These are phyloP conservation scores for Hypoxylon sp. DNA, from an alignment of 2,329 filamentous ascomycete species.

Conservation along the genomic window DNA sequence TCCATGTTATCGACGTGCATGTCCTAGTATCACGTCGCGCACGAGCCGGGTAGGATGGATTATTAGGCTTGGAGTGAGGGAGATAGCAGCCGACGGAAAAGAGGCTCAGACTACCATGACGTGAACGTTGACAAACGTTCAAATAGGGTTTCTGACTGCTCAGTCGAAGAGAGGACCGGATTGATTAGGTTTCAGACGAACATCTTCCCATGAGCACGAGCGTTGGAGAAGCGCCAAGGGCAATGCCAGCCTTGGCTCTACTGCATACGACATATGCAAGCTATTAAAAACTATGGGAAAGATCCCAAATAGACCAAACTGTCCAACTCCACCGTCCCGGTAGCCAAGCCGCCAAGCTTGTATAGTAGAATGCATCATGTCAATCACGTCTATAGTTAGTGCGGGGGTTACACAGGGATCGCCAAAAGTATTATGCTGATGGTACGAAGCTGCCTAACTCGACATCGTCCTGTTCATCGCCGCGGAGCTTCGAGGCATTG, in stretches of 20 bases:
- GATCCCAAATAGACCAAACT: background rate
- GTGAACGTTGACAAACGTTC: slow-evolving; percentile 23
- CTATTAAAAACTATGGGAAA: background rate
- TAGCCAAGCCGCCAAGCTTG: slow-evolving; percentile 23
- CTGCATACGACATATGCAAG: slow-evolving; percentile 1
- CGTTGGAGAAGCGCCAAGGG: slow-evolving; percentile 2
- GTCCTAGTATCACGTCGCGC: background rate
- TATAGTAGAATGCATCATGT: slow-evolving; percentile 28
- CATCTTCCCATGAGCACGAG: background rate
- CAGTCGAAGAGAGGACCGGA: slow-evolving; percentile 2
- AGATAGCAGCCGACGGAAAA: background rate
- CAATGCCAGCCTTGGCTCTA: slow-evolving; percentile 21
- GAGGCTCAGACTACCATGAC: slow-evolving; percentile 5
- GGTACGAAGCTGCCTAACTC: slow-evolving; percentile 12
- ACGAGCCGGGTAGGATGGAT: background rate
- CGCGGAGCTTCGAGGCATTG: background rate
- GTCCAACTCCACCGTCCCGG: slow-evolving; percentile 17
- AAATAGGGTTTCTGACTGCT: slow-evolving; percentile 20
- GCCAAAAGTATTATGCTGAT: slow-evolving; percentile 4
- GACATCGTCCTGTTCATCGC: background rate
- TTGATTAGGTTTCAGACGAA: slow-evolving; percentile 30
- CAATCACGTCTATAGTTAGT: slow-evolving; percentile 29
- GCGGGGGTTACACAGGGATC: slow-evolving; percentile 35
- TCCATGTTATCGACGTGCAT: background rate
- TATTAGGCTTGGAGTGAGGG: background rate